Base-by-base conservation (phyloP, 441 rosid genomes). In the Euphorbia schlechtendalii region DNA sequence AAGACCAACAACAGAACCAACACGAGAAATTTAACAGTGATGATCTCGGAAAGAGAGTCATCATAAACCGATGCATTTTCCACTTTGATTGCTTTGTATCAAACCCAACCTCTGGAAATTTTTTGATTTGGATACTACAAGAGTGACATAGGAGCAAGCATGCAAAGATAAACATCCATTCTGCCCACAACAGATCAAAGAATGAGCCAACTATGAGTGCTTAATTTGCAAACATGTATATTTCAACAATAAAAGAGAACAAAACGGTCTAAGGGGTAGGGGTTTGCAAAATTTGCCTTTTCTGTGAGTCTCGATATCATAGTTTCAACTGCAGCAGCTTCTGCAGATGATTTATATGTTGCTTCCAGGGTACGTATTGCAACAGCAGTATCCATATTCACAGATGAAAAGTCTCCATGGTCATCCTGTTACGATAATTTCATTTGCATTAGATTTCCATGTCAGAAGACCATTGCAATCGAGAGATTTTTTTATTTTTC, bases 371-470 rank as follows among this genome's bases (percentile, higher is more conserved):
- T 94, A 64, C 96, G 92, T 65, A 94, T 94, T 11, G 98, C 99
- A 76, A 94, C 94, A 73, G 98, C 98, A 63, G 99, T 94, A 73
- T 94, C 99, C 99, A 94, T 94, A 80, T 94, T 91, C 76, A 91
- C 99, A 1, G 99, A 78, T 63, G 99, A 91, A 72, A 94, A 90
- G 76, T 94, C 99, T 28, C 99, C 99, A 70, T 87, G 84, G 78
- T 91, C 98, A 71, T 91, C 99, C 99, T 94, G 80, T 59, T 38
- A 67, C 38, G 52, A 53, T 59, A 65, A 55, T 61, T 36, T 43
- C 59, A 74, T 52, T 24, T 22, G 25, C 21, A 71, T 61, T 34
- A 25, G 61, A 56, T 32, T 32, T 64, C 14, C 40, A 11, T 17
- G 41, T 46, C 55, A 46, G 34, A 62, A 28, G 12, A 6, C 17